Percentiles rank a stretch among this genome's conserved stretches.
These are phyloP conservation scores for Sequoiadendron giganteum DNA, from an alignment of 75 land plant species.

Conservation along the genomic window DNA sequence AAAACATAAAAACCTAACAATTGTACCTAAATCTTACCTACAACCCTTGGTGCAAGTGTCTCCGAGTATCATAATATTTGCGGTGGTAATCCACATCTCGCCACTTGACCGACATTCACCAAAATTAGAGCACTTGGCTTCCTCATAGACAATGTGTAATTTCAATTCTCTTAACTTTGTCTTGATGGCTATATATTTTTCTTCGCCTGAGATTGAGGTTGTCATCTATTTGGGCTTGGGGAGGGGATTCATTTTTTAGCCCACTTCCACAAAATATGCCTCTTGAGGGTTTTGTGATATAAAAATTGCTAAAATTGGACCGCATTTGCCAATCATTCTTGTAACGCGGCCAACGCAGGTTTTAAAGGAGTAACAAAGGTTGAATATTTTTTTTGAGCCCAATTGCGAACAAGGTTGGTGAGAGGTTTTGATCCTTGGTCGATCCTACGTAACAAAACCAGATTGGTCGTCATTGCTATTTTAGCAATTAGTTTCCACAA, in stretches of 20 bases:
- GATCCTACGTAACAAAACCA: not conserved
- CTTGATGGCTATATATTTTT: constrained; percentile 81
- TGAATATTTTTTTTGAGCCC: not conserved
- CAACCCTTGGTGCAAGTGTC: constrained; percentile 96
- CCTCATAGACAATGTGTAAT: constrained; percentile 92
- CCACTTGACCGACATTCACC: constrained; percentile 99
- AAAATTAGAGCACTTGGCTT: constrained; percentile 88
- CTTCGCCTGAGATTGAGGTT: constrained; percentile 81
- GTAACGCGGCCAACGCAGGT: constrained; percentile 47
- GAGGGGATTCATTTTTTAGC: constrained; percentile 80
- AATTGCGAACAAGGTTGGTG: not conserved
- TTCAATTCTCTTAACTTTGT: constrained; percentile 77
- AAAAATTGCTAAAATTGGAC: constrained; percentile 69
- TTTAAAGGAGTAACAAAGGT: constrained; percentile 16
- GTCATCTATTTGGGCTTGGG: constrained; percentile 98
- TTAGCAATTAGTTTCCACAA: too few species aligned
- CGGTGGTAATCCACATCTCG: constrained; percentile 92
- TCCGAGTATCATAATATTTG: constrained; percentile 96
- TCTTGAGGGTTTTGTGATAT: constrained; percentile 21
- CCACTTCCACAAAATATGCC: constrained; percentile 84
- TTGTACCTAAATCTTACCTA: constrained; percentile 42
- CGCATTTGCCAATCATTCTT: constrained; percentile 57
- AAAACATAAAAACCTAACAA: not conserved
- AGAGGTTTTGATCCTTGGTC: not conserved
- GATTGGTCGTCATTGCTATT: not conserved